phyloP scores from a whole-genome alignment of 2,329 filamentous ascomycete species.

The Triangularia setosa region DNA sequence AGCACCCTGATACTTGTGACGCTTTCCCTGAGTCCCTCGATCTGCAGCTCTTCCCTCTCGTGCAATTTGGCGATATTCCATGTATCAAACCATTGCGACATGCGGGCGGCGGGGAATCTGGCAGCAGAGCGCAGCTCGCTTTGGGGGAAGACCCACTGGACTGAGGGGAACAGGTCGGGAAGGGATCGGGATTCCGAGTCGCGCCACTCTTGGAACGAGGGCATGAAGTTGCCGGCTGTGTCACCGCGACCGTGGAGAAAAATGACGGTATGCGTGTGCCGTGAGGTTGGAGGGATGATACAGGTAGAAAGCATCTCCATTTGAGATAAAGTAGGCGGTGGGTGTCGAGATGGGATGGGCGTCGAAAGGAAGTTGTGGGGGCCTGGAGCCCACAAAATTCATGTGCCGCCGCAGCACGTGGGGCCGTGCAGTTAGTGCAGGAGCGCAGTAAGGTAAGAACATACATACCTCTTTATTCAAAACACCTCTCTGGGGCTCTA shows the following conservation, averaged over 20 bases:
- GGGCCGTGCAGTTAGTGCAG: too few relatives aligned
- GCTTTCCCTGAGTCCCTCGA: constrained; percentile 37
- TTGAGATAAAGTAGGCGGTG: too few relatives aligned
- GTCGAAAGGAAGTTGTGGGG: background rate
- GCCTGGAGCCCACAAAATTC: background rate
- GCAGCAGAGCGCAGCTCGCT: constrained; percentile 32
- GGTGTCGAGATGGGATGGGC: background rate
- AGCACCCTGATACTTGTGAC: constrained; percentile 33
- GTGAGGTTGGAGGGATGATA: background rate
- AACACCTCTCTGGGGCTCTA: too few relatives aligned
- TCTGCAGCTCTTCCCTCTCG: constrained; percentile 41
- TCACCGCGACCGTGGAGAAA: constrained; percentile 44
- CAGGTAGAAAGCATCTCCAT: background rate
- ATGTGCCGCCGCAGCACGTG: background rate
- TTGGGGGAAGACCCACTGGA: constrained; percentile 48
- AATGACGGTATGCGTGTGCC: constrained; percentile 40
- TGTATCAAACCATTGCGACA: constrained; percentile 49
- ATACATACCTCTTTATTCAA: too few relatives aligned
- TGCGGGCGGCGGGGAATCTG: background rate
- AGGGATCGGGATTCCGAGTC: constrained; percentile 33
- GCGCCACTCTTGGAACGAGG: constrained; percentile 30
- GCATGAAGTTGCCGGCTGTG: constrained; percentile 31
- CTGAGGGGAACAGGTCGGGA: constrained; percentile 38
- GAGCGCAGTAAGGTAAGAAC: too few relatives aligned
- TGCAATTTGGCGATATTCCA: constrained; percentile 38